Evolutionary conservation across 345 rosid species (phyloP), one percentile per base, ranked within the genome.

Genomic region (Bretschneidera sinensis): DNA sequence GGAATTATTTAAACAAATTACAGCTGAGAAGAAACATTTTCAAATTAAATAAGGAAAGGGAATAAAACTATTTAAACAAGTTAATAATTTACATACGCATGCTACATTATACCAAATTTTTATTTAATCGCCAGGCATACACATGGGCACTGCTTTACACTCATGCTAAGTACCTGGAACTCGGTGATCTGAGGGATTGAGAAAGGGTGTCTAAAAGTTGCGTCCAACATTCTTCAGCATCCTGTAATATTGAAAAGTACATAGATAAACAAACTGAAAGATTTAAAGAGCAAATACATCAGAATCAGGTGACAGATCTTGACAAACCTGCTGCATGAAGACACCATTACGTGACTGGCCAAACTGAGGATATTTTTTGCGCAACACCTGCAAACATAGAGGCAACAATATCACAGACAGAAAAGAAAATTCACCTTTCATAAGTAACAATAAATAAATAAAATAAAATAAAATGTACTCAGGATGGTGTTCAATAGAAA

Each of bases 201-300:
- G 99, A 90, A 70, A 90, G 95, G 11, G 96, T 90, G 78, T 85
- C 86, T 34, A 94, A 65, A 68, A 94, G 88, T 66, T 90, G 99
- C 15, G 95, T 81, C 99, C 99, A 94, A 75, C 99, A 94, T 75
- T 90, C 99, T 74, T 94, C 99, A 65, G 97, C 97, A 77, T 90
- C 99, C 97, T 94, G 84, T 69, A 10, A 53, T 5, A 73, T 35
- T 66, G 54, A 63, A 35, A 54, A 21, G 45, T 14, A 48, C 8
- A 72, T 16, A 43, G 49, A 62, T 60, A 51, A 68, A 57, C 55
- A 62, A 21, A 63, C 48, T 24, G 62, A 22, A 43, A 57, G 45
- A 20, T 28, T 21, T 25, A 19, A 24, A 25, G 13, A 25, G 39
- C 17, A 22, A 3, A 17, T 48, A 23, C 50, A 43, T 45, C 17